A percentile compares a stretch with the other conserved stretches of the same genome.
Conservation (phyloP, 148 eudicot species). For the Rheum nobile region DNA sequence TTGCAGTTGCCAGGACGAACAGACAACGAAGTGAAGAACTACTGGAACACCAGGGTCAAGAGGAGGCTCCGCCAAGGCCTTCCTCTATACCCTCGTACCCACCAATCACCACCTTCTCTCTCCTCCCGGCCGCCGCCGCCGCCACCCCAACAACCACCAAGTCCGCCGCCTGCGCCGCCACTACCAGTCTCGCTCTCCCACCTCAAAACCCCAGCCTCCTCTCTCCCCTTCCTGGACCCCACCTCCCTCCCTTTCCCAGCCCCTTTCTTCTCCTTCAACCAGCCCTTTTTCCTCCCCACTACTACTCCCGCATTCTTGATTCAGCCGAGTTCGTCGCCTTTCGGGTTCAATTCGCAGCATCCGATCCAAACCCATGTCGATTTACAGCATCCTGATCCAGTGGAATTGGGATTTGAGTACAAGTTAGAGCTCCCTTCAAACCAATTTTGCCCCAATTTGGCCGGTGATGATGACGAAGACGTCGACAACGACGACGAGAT, state of each 20-base stretch:
- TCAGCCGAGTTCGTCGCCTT: background rate
- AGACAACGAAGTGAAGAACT: constrained; percentile 87
- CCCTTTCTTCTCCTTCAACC: constrained; percentile 11
- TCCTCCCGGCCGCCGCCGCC: background rate
- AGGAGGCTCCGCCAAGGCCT: constrained; percentile 69
- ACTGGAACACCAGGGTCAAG: constrained; percentile 88
- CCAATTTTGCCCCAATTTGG: constrained; percentile 29
- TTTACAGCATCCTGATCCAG: background rate
- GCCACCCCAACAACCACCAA: constrained; percentile 7
- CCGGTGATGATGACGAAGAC: background rate
- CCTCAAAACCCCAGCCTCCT: constrained; percentile 15
- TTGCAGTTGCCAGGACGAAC: constrained; percentile 78
- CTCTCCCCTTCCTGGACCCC: constrained; percentile 14
- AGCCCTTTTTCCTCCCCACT: constrained; percentile 15
- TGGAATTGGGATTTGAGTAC: constrained; percentile 8
- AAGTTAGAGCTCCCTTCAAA: constrained; percentile 66
- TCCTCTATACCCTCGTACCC: constrained; percentile 69
- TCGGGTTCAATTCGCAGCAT: background rate
- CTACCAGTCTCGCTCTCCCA: constrained; percentile 13
- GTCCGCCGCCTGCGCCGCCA: constrained; percentile 14
- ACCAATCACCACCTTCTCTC: constrained; percentile 1
- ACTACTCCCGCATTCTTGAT: background rate
- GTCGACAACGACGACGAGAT: constrained; percentile 10
- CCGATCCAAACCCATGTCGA: background rate
- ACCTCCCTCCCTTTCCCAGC: constrained; percentile 20